Evolutionary conservation across 805 yeast species (phyloP), one percentile per base, ranked within the genome.

Genomic region (Candida tammaniensis): DNA sequence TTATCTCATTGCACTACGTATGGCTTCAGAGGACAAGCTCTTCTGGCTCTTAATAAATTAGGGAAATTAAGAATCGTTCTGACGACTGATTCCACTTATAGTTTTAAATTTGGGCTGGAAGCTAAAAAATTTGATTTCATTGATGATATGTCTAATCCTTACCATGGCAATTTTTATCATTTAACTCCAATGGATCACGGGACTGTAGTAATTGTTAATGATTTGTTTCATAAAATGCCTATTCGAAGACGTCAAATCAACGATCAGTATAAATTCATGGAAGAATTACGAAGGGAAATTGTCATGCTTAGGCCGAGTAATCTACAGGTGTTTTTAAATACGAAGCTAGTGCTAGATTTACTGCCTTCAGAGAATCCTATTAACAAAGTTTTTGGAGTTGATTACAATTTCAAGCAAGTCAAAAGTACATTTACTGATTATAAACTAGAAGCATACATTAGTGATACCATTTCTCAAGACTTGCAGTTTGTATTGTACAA

Each of bases 21-120:
- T 43, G 95, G 95, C 1, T 84, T 80, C 49, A 67, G 85, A 31
- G 95, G 95, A 1, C 84, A 80, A 45, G 83, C 93, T 0, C 44
- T 86, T 12, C 61, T 68, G 33, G 68, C 81, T 0, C 58, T 86
- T 3, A 14, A 11, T 3, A 14, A 29, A 7, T 13, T 36, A 4
- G 18, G 39, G 5, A 9, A 19, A 4, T 9, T 28, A 9, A 5
- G 5, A 18, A 20, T 28, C 4, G 15, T 20, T 9, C 24, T 20
- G 24, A 20, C 13, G 4, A 17, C n/a, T n/a, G n/a, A n/a, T n/a
- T n/a, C n/a, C n/a, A n/a, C n/a, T n/a, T n/a, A n/a, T n/a, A n/a
- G n/a, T n/a, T n/a, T n/a, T n/a, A n/a, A n/a, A n/a, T n/a, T n/a
- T n/a, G n/a, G n/a, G n/a, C n/a, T n/a, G n/a, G n/a, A n/a, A n/a